Percentiles rank a stretch among this genome's conserved stretches.
phyloP scores from a whole-genome alignment of 2,329 filamentous ascomycete species.

The Arthrinium puccinioides region DNA sequence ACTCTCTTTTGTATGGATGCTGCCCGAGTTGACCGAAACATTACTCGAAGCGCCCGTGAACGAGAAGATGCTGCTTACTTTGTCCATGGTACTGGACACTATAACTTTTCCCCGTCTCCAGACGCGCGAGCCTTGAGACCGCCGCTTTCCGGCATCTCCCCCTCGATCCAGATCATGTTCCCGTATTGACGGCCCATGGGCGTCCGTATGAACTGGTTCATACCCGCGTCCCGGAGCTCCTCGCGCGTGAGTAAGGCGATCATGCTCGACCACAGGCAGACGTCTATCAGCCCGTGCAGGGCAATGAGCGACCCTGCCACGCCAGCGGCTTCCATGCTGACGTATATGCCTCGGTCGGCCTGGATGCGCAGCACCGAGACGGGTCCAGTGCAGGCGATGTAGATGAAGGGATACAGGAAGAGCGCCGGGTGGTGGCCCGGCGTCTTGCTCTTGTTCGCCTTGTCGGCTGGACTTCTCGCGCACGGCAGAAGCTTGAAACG shows the following conservation, averaged over 20 bases:
- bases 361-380: constrained; percentile 57
- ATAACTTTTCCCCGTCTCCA: not conserved
- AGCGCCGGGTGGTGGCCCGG: constrained; percentile 48
- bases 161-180: constrained; percentile 7
- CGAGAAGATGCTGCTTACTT: too few relatives aligned
- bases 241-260: constrained; percentile 36
- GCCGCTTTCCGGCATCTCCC: constrained; percentile 1
- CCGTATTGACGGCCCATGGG: constrained; percentile 4
- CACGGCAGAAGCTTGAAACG: constrained; percentile 14
- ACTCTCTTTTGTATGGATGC: too few relatives aligned
- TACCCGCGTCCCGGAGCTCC: constrained; percentile 35
- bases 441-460: too few relatives aligned
- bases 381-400: constrained; percentile 59
- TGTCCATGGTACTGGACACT: not conserved
- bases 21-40: too few relatives aligned
- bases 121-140: constrained; percentile 4
- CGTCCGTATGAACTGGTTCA: constrained; percentile 13
- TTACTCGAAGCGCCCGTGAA: too few relatives aligned
- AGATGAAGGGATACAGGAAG: constrained; percentile 61
- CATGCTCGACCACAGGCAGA: constrained; percentile 45
- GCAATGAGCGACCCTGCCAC: constrained; percentile 52
- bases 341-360: constrained; percentile 45
- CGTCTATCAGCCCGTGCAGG: constrained; percentile 46
- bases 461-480: constrained; percentile 11
- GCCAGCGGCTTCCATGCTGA: constrained; percentile 48